Percentiles rank a stretch among this genome's conserved stretches.
Conservation (phyloP, 208 protist genomes). For the Strigomonas culicis region DNA sequence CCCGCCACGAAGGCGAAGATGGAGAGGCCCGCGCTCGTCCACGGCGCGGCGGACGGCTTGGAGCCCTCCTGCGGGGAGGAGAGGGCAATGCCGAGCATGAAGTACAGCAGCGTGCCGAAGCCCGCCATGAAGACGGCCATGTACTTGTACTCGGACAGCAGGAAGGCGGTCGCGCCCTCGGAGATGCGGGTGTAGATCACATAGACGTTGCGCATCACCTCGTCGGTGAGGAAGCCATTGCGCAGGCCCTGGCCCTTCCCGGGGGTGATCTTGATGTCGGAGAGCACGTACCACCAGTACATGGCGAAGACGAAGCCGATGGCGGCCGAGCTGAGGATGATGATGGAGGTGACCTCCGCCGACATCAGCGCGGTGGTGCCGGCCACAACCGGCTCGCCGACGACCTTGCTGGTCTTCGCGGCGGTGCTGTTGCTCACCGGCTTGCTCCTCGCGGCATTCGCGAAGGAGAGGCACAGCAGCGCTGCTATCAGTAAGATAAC, state of each 20-base stretch:
- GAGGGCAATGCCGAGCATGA: constrained; percentile 68
- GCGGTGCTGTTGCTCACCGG: too few species aligned
- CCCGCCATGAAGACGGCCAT: constrained; percentile 78
- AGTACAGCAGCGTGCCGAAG: constrained; percentile 70
- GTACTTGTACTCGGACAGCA: constrained; percentile 84
- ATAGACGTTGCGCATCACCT: constrained; percentile 86
- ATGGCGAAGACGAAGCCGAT: constrained; percentile 72
- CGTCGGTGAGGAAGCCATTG: constrained; percentile 68
- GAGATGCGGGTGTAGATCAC: constrained; percentile 77
- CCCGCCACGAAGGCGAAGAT: constrained; percentile 71
- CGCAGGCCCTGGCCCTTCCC: constrained; percentile 58
- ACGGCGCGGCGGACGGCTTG: constrained; percentile 27
- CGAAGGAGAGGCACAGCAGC: not conserved
- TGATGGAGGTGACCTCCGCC: constrained; percentile 18
- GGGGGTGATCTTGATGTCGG: constrained; percentile 49
- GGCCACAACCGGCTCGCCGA: constrained; percentile 7
- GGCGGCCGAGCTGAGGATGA: constrained; percentile 53
- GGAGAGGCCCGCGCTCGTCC: constrained; percentile 59
- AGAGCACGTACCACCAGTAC: constrained; percentile 80
- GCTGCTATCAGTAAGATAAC: too few species aligned
- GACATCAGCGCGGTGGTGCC: constrained; percentile 27
- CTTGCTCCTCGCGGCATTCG: too few species aligned
- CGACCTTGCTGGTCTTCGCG: too few species aligned
- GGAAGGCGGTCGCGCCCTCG: constrained; percentile 75
- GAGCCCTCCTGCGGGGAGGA: constrained; percentile 35